These are phyloP conservation scores for Leptodermis oblonga DNA, from an alignment of 257 asterid genomes.

Conservation along the genomic window DNA sequence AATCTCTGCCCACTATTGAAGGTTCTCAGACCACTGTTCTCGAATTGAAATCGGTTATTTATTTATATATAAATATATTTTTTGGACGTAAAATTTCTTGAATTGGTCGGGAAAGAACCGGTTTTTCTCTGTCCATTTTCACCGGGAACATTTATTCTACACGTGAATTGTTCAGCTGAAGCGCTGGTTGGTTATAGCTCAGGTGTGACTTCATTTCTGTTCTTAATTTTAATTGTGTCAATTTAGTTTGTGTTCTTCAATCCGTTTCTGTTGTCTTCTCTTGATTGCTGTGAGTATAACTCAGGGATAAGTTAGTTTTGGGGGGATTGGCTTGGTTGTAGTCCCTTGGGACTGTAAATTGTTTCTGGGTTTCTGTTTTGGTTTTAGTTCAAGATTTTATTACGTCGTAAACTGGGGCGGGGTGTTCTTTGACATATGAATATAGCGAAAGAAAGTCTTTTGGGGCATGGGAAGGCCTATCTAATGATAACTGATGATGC, in stretches of 20 bases:
- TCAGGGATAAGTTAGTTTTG: neutral
- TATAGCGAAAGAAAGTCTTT: neutral
- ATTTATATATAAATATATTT: neutral
- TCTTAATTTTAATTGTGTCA: neutral
- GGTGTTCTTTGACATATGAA: neutral
- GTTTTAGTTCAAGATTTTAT: neutral
- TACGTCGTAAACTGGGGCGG: neutral
- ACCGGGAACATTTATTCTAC: neutral
- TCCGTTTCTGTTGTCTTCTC: neutral
- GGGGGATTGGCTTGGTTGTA: neutral
- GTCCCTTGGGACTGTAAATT: neutral
- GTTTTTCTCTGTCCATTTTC: neutral
- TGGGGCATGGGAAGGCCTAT: neutral
- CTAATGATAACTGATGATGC: neutral
- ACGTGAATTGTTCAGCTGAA: neutral
- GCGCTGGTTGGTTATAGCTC: neutral
- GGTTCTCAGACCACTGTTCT: neutral
- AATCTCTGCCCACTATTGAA: neutral
- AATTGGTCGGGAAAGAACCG: neutral
- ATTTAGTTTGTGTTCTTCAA: neutral
- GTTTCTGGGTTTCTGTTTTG: neutral
- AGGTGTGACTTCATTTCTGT: conserved; percentile 3
- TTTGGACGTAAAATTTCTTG: neutral
- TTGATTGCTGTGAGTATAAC: neutral
- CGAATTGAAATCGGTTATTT: neutral